Conservation (phyloP, 441 rosid species). For the Adansonia madagascariensis region DNA sequence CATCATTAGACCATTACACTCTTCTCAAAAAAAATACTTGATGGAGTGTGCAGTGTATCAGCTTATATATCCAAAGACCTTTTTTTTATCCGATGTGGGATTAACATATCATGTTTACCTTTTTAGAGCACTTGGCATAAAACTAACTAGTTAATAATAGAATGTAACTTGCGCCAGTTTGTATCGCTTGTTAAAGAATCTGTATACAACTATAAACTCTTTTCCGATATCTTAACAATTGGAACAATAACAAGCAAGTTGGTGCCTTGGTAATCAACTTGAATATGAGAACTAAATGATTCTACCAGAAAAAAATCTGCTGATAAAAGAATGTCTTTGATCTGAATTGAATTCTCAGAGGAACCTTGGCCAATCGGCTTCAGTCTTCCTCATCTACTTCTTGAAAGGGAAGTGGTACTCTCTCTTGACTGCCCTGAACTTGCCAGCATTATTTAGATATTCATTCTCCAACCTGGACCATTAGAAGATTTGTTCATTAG, state of each 20-base stretch:
- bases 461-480: slow-evolving; percentile 97
- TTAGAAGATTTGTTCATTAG: slow-evolving; percentile 13
- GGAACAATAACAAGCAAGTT: slow-evolving; percentile 39
- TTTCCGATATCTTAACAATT: slow-evolving; percentile 24
- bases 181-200: slow-evolving; percentile 33
- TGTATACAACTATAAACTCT: slow-evolving; percentile 44
- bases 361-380: slow-evolving; percentile 47
- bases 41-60: too few relatives aligned
- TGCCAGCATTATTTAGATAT: slow-evolving; percentile 98
- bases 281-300: slow-evolving; percentile 14
- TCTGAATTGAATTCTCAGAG: slow-evolving; percentile 40
- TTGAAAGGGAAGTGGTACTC: slow-evolving; percentile 94
- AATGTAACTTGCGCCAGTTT: slow-evolving; percentile 25
- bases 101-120: too few relatives aligned
- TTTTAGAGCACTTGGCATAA: too few relatives aligned
- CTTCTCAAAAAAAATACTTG: too few relatives aligned
- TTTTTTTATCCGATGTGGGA: too few relatives aligned
- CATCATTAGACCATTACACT: too few relatives aligned
- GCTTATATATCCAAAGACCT: too few relatives aligned
- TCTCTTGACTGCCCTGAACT: slow-evolving; percentile 85
- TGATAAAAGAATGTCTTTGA: slow-evolving; percentile 34
- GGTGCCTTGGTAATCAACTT: slow-evolving; percentile 45
- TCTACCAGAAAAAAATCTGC: slow-evolving; percentile 27
- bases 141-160: too few relatives aligned
- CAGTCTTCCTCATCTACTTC: slow-evolving; percentile 90